A percentile compares a stretch with the other conserved stretches of the same genome.
Conservation (phyloP, 1,284 basidiomycete species). For the Ceratobasidium sp. region DNA sequence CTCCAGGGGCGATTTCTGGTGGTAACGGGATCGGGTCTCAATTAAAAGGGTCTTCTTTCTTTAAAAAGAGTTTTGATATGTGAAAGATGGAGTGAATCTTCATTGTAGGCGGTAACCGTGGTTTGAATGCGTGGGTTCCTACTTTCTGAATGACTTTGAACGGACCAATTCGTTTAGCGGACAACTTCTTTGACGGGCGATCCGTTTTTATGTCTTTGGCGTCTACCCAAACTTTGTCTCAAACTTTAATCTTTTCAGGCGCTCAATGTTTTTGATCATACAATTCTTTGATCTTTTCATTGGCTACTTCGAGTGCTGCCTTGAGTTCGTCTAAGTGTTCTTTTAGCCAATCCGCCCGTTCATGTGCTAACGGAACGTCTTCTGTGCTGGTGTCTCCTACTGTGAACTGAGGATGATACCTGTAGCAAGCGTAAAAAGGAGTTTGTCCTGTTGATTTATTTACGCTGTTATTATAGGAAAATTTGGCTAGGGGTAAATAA, state of each 20-base stretch:
- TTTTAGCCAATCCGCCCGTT: not conserved
- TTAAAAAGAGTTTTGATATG: not conserved
- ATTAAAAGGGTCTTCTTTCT: no score
- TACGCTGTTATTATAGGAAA: slow-evolving; percentile 44
- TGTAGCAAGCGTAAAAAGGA: slow-evolving; percentile 50
- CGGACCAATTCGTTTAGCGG: slow-evolving; percentile 55
- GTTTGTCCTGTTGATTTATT: slow-evolving; percentile 43
- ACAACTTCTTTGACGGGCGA: slow-evolving; percentile 57
- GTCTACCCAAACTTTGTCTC: slow-evolving; percentile 50
- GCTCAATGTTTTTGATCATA: not conserved
- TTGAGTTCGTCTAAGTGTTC: not conserved
- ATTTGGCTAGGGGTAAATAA: slow-evolving; percentile 46
- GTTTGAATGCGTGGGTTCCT: slow-evolving; percentile 11
- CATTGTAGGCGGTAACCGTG: slow-evolving; percentile 21
- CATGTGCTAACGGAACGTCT: no score
- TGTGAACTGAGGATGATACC: slow-evolving; percentile 46
- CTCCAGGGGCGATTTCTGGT: no score
- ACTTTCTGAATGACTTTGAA: slow-evolving; percentile 48
- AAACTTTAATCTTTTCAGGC: not conserved
- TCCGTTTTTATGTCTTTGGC: slow-evolving; percentile 55
- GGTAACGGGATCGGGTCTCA: no score
- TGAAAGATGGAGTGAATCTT: slow-evolving; percentile 37
- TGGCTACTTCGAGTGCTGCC: not conserved
- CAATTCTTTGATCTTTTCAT: not conserved
- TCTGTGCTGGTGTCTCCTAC: not conserved